Percentiles rank a stretch among this genome's conserved stretches.
phyloP scores from a whole-genome alignment of 768 basidiomycete genomes.

The Boletus rubescentipes region DNA sequence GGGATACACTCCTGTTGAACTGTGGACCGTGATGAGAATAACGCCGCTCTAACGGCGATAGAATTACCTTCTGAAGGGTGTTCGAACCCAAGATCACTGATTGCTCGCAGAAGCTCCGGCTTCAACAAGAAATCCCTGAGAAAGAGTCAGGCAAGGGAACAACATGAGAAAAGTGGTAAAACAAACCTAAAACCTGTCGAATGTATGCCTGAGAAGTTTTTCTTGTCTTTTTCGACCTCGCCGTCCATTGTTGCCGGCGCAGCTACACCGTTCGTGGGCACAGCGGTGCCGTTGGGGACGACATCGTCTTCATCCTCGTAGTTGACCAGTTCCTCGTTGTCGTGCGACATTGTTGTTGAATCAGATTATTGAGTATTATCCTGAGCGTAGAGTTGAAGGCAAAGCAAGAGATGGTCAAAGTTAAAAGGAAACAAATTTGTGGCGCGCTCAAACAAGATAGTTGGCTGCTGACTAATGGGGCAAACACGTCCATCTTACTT shows the following conservation, averaged over 20 bases:
- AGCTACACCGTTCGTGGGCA: conserved; percentile 49
- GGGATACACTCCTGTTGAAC: conserved; percentile 99
- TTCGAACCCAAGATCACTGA: conserved; percentile 99
- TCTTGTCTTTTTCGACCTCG: conserved; percentile 79
- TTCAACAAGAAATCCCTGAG: conserved; percentile 94
- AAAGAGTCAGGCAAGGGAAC: conserved; percentile 5
- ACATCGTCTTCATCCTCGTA: conserved; percentile 91
- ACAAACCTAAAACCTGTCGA: conserved; percentile 97
- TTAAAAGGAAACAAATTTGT: conserved; percentile 24
- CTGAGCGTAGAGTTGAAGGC: conserved; percentile 26
- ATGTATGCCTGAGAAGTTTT: conserved; percentile 99
- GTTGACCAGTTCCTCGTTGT: conserved; percentile 91
- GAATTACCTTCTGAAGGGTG: conserved; percentile 94
- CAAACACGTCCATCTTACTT: conserved; percentile 7
- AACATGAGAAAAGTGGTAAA: conserved; percentile 4
- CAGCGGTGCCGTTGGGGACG: conserved; percentile 55
- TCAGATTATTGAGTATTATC: conserved; percentile 25
- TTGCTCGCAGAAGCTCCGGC: conserved; percentile 94
- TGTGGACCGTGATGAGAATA: conserved; percentile 31
- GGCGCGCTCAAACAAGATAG: conserved; percentile 13
- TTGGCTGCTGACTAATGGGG: conserved; percentile 28
- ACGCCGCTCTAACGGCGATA: background rate
- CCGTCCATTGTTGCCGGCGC: conserved; percentile 46
- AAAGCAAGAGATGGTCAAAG: conserved; percentile 19
- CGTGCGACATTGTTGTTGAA: conserved; percentile 62